Base-by-base conservation (phyloP, 2,329 filamentous ascomycete species). In the Cladosporium austrohemisphaericum region DNA sequence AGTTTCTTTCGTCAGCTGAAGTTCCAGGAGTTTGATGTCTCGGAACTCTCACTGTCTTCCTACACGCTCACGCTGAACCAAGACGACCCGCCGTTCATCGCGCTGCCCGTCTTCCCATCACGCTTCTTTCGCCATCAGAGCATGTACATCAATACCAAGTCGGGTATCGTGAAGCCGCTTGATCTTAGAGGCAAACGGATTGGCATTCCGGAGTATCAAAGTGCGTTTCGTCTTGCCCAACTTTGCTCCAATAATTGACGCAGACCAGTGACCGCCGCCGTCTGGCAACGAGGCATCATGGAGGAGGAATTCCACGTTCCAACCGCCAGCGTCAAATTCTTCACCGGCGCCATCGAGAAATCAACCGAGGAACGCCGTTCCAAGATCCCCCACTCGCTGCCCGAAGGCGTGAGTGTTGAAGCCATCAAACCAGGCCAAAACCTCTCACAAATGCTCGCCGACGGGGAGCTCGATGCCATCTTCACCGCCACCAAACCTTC, bases 391-490 rank as follows among this genome's bases (percentile, higher is more conserved):
- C 26, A 29, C 26, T 29, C 26, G 7, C 26, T 29, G 26, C 26
- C 26, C 26, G 26, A 29, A 29, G 26, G 26, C 26, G 26, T 29
- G 26, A 29, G 26, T 29, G 53, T 56, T 10, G 57, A 56, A 19
- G 54, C 54, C 14, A 60, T 63, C 23, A 55, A 59, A 6, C 61
- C 64, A 41, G 54, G 40, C n/a, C 47, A 35, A 19, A 66, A 66
- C 51, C 56, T 68, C 4, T 58, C 55, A 36, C 53, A 66, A 20
- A 55, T 68, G 6, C 60, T 70, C 7, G 62, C 61, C 33, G 60
- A 65, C 18, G 68, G 68, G n/a, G 62, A 65, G 18, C 64, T 70
- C 40, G 68, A 65, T 43, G 68, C 68, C 6, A 67, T 62, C 3
- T 63, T 70, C 32, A 64, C 66, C 2, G 66, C 68, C 6, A 59